These are phyloP conservation scores for Mycena indigotica DNA, from an alignment of 768 basidiomycete species.

Conservation along the genomic window DNA sequence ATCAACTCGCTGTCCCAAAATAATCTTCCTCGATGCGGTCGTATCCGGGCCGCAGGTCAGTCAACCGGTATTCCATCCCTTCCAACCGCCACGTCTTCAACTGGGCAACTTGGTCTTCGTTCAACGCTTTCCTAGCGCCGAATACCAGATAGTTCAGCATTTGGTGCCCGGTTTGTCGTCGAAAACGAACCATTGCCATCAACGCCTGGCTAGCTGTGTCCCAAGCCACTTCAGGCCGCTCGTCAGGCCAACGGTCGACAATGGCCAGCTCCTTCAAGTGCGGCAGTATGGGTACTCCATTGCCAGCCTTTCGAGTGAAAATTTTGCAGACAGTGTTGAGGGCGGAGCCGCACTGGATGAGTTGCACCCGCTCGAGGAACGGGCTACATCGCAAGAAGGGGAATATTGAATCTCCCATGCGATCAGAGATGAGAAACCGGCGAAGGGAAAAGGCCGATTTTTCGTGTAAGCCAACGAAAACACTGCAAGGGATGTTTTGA, in stretches of 20 bases:
- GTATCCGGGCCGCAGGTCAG: neutral
- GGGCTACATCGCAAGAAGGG: conserved; percentile 15
- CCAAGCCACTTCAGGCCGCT: conserved; percentile 4
- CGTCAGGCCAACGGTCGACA: conserved; percentile 13
- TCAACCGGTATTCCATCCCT: conserved; percentile 6
- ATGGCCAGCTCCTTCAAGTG: conserved; percentile 3
- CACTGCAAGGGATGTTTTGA: conserved; percentile 2
- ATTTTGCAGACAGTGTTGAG: conserved; percentile 1
- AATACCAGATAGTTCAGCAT: conserved; percentile 4
- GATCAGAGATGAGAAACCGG: conserved; percentile 4
- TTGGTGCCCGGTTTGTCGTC: neutral
- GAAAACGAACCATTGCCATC: conserved; percentile 13
- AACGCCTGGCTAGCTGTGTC: conserved; percentile 8
- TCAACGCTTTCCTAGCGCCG: conserved; percentile 2
- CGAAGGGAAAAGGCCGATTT: conserved; percentile 15
- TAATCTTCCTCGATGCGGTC: neutral
- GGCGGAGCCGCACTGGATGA: too few relatives aligned
- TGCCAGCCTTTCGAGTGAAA: neutral
- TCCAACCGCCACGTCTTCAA: neutral
- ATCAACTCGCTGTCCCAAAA: too few relatives aligned
- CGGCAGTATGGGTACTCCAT: conserved; percentile 3
- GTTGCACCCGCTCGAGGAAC: conserved; percentile 4
- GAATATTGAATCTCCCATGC: conserved; percentile 2
- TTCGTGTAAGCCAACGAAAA: conserved; percentile 6
- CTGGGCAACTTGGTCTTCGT: conserved; percentile 3